A percentile compares a stretch with the other conserved stretches of the same genome.
These are phyloP conservation scores for Fusarium sp. DNA, from an alignment of 2,329 filamentous ascomycete genomes.

Conservation along the genomic window DNA sequence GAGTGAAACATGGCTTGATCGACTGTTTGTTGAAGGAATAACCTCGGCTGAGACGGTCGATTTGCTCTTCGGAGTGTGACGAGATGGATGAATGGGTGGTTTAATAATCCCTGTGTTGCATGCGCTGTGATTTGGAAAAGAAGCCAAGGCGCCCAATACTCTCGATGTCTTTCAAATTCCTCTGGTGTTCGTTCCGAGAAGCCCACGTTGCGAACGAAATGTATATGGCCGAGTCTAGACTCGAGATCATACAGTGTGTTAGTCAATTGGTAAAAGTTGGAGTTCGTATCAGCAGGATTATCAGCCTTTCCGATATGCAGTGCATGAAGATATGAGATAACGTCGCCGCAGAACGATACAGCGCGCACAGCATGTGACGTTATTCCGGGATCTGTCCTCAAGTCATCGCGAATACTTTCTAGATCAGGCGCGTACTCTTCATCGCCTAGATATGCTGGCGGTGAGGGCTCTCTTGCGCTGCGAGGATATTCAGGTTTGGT, in stretches of 20 bases:
- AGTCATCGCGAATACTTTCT: constrained; percentile 23
- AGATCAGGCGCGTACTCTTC: constrained; percentile 32
- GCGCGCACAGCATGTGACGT: constrained; percentile 25
- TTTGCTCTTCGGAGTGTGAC: constrained; percentile 16
- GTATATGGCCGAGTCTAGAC: constrained; percentile 13
- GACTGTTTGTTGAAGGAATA: constrained; percentile 33
- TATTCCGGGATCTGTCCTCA: constrained; percentile 21
- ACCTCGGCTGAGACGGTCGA: constrained; percentile 21
- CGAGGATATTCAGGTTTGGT: constrained; percentile 15
- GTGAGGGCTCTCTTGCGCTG: constrained; percentile 24
- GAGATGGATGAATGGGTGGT: constrained; percentile 37
- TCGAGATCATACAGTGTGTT: constrained; percentile 34
- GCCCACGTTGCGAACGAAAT: constrained; percentile 36
- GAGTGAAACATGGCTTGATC: constrained; percentile 40
- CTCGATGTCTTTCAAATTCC: constrained; percentile 24
- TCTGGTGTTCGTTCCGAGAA: constrained; percentile 29
- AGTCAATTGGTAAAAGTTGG: constrained; percentile 31
- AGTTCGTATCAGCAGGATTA: constrained; percentile 27
- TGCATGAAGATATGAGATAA: constrained; percentile 27
- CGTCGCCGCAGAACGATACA: constrained; percentile 29
- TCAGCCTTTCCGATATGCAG: constrained; percentile 28
- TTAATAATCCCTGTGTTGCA: constrained; percentile 26
- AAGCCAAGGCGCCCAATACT: constrained; percentile 37
- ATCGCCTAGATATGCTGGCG: background rate
- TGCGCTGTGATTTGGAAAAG: constrained; percentile 32